Conservation (phyloP, 1,284 basidiomycete genomes). For the Apiotrichum laibachii region DNA sequence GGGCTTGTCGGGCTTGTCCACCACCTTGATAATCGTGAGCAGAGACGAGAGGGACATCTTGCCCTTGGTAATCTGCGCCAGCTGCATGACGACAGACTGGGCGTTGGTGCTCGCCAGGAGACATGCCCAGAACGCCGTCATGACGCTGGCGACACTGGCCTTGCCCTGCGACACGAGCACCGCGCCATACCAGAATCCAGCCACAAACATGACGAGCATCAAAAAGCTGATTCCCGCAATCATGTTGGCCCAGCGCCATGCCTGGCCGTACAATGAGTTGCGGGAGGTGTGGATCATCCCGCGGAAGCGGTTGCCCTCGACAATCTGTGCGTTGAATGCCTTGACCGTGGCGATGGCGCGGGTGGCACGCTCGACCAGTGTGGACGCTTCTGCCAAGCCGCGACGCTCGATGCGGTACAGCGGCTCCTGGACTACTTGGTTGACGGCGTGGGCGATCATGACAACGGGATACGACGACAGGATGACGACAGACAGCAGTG, state of each 20-base stretch:
- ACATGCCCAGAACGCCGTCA: conserved; percentile 96
- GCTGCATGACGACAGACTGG: conserved; percentile 72
- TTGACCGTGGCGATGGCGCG: conserved; percentile 87
- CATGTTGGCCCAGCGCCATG: conserved; percentile 72
- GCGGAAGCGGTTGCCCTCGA: conserved; percentile 61
- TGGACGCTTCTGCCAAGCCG: conserved; percentile 67
- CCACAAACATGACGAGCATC: conserved; percentile 88
- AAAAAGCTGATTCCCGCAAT: conserved; percentile 70
- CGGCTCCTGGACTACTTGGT: conserved; percentile 64
- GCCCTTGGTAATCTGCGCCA: conserved; percentile 76
- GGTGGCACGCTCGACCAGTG: conserved; percentile 74
- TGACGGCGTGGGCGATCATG: conserved; percentile 68
- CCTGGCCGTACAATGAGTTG: conserved; percentile 54
- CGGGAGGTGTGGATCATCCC: conserved; percentile 57
- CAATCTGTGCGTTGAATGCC: conserved; percentile 79
- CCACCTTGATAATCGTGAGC: conserved; percentile 58
- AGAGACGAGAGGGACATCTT: conserved; percentile 78
- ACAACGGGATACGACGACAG: conserved; percentile 85
- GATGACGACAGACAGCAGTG: conserved; percentile 83
- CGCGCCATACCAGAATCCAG: conserved; percentile 94
- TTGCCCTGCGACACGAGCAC: conserved; percentile 75
- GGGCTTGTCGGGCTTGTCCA: conserved; percentile 25
- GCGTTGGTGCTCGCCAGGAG: conserved; percentile 81
- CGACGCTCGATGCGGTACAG: conserved; percentile 67
- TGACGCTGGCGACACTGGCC: conserved; percentile 71